phyloP scores from a whole-genome alignment of 805 yeast genomes.

The Saccharomycopsis sp. region DNA sequence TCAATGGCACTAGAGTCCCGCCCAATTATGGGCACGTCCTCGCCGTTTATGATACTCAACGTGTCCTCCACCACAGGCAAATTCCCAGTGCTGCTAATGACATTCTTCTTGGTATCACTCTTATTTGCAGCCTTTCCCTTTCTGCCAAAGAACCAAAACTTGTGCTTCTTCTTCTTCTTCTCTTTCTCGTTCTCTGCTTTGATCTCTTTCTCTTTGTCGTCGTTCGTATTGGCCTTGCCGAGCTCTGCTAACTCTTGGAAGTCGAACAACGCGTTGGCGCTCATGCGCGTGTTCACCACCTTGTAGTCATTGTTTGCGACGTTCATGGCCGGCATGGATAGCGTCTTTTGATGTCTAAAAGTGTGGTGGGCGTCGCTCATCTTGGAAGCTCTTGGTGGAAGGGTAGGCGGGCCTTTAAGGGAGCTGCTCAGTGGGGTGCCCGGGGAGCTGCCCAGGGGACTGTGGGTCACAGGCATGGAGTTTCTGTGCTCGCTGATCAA shows the following conservation, averaged over 20 bases:
- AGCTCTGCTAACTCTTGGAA: constrained; percentile 8
- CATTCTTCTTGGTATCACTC: background rate
- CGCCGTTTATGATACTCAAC: background rate
- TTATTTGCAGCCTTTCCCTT: constrained; percentile 9
- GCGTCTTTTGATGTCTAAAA: background rate
- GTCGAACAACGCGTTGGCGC: constrained; percentile 11
- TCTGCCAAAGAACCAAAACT: constrained; percentile 14
- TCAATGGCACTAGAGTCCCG: background rate
- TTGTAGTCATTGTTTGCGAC: constrained; percentile 5
- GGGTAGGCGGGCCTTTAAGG: too few species aligned
- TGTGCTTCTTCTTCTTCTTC: constrained; percentile 10
- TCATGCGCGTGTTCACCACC: constrained; percentile 2
- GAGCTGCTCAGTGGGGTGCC: too few species aligned
- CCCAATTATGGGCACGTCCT: background rate
- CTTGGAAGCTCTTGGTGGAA: too few species aligned
- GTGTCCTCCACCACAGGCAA: background rate
- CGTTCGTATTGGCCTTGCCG: constrained; percentile 1
- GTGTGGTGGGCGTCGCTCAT: background rate
- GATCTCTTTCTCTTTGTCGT: background rate
- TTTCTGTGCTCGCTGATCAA: constrained; percentile 10
- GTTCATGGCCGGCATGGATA: constrained; percentile 1
- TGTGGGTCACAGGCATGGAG: too few species aligned
- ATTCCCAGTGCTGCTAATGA: background rate
- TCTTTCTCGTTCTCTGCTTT: background rate
- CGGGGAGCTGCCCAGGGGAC: too few species aligned